Evolutionary conservation across 129 eudicot species (phyloP), one percentile per base, ranked within the genome.

Genomic region (Arctium lappa): DNA sequence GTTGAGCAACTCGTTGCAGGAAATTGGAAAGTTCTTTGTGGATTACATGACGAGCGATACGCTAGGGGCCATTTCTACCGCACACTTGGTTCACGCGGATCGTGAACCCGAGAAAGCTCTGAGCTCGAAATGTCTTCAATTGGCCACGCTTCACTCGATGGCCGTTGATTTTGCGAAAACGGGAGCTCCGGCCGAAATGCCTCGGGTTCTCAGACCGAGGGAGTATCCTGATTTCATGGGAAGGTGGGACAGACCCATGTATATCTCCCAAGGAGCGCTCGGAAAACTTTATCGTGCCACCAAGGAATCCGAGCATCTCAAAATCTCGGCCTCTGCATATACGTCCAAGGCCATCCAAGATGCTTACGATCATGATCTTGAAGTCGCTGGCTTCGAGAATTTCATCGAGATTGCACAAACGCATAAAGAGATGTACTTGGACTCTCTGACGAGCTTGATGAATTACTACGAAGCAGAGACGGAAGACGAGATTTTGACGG

Each of bases 101-200:
- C 91, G 94, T 2, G 99, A 95, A 29, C 94, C 94, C 0, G 92
- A 90, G 1, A 95, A 95, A 84, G 97, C 98, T 32, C 38, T 93
- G 76, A 93, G 94, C 73, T 39, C 86, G 31, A 93, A 90, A 82
- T 95, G 99, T 69, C 93, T 95, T 48, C 83, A 89, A 60, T 63
- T 95, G 60, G 97, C 99, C 27, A 83, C 85, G 11, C 98, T 95
- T 63, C 98, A 93, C 69, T 95, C 99, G 0, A 95, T 95, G 98
- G 99, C 99, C 0, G 99, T 95, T 30, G 98, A 95, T 42, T 95
- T 90, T 79, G 98, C 99, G 30, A 95, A 95, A 73, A 85, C 95
- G 0, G 98, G 99, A 13, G 95, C 98, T 18, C 98, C 99, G 8
- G 99, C 99, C 0, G 98, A 93, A 86, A 95, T 95, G 97, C 99